A percentile compares a stretch with the other conserved stretches of the same genome.
Conservation (phyloP, 306 rosid genomes). For the Rosa chinensis region DNA sequence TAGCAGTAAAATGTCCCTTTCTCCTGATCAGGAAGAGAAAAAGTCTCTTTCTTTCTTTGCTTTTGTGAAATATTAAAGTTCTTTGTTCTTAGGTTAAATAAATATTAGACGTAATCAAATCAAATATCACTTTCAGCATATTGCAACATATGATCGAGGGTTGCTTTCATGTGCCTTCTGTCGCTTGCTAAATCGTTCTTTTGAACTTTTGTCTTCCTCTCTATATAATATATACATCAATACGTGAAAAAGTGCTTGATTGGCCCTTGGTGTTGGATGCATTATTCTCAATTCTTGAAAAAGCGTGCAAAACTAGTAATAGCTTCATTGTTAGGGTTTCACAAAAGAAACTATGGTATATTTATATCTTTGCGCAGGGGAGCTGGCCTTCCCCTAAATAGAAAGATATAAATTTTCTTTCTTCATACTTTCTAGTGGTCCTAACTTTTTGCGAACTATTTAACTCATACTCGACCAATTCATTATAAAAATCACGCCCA, state of each 20-base stretch:
- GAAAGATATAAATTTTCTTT: not conserved
- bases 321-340: not conserved
- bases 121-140: not conserved
- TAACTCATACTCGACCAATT: not conserved
- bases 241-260: conserved; percentile 11
- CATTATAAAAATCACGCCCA: not conserved
- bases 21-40: not conserved
- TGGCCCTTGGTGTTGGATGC: not conserved
- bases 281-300: not conserved
- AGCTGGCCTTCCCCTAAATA: not conserved
- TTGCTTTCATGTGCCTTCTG: conserved; percentile 3
- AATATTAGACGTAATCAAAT: not conserved
- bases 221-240: not conserved
- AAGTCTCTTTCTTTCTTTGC: not conserved
- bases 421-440: not conserved
- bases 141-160: not conserved
- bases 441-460: not conserved
- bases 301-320: not conserved
- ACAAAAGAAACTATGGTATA: not conserved
- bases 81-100: not conserved
- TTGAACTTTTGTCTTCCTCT: not conserved
- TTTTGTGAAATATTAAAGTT: not conserved
- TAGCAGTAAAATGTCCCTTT: not conserved
- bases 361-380: not conserved
- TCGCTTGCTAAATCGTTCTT: not conserved